These are phyloP conservation scores for Sporothrix pseudoabietina DNA, from an alignment of 2,329 filamentous ascomycete genomes.

Conservation along the genomic window DNA sequence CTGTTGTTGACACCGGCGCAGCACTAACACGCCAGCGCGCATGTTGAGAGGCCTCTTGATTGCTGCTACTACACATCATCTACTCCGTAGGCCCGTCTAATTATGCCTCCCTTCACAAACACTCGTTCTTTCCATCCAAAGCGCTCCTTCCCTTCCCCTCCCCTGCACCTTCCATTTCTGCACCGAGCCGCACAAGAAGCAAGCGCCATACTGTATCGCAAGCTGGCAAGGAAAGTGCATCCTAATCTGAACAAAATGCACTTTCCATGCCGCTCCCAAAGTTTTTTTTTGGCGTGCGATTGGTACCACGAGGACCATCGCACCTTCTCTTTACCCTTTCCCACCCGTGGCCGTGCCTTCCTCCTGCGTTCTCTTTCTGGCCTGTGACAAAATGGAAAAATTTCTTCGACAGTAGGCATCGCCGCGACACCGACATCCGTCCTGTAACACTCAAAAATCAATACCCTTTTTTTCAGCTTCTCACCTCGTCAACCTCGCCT, in stretches of 20 bases:
- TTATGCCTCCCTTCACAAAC: background rate
- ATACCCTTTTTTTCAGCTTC: background rate
- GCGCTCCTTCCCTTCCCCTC: background rate
- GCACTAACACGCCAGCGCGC: background rate
- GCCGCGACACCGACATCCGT: background rate
- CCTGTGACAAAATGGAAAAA: background rate
- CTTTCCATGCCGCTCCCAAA: background rate
- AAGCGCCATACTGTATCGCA: background rate
- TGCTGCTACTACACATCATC: too few species aligned
- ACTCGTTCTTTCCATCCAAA: background rate
- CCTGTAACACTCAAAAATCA: background rate
- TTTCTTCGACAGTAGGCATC: background rate
- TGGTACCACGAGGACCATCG: background rate
- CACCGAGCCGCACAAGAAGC: background rate
- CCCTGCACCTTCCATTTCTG: background rate
- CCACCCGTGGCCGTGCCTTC: background rate
- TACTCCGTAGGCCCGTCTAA: too few species aligned
- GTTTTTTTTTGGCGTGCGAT: background rate
- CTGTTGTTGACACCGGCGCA: background rate
- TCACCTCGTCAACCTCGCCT: slow-evolving; percentile 15
- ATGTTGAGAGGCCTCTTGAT: background rate
- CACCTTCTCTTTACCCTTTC: background rate
- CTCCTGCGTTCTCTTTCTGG: background rate
- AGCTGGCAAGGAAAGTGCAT: background rate
- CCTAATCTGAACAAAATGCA: background rate